Conservation (phyloP, 1,139 yeast genomes). For the Debaryomyces fabryi region DNA sequence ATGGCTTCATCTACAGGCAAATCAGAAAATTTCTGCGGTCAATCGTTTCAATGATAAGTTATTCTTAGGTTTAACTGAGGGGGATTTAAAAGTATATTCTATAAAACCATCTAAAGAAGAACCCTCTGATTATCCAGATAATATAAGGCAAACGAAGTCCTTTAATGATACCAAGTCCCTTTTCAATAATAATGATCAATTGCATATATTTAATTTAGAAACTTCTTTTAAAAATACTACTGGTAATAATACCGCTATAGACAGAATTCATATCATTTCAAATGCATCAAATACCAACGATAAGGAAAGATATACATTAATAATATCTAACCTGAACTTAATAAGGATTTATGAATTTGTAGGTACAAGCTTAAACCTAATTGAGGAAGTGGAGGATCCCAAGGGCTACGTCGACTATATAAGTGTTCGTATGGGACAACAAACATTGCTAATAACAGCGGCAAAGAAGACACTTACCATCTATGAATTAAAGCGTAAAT, state of each 20-base stretch:
- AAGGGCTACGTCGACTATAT: slow-evolving; percentile 19
- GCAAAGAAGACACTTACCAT: slow-evolving; percentile 35
- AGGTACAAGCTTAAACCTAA: slow-evolving; percentile 37
- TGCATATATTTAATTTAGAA: slow-evolving; percentile 22
- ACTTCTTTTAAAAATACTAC: slow-evolving; percentile 28
- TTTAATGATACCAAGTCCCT: slow-evolving; percentile 29
- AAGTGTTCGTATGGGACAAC: slow-evolving; percentile 22
- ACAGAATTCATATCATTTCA: slow-evolving; percentile 16
- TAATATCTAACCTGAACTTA: slow-evolving; percentile 28
- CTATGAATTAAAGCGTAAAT: slow-evolving; percentile 30
- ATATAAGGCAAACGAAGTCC: slow-evolving; percentile 22
- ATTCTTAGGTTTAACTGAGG: slow-evolving; percentile 40
- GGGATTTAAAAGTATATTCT: slow-evolving; percentile 33
- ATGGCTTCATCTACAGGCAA: slow-evolving; percentile 28
- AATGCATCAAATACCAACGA: slow-evolving; percentile 22
- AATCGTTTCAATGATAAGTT: slow-evolving; percentile 23
- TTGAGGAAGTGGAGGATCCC: slow-evolving; percentile 34
- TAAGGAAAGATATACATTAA: slow-evolving; percentile 28
- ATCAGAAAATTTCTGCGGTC: slow-evolving; percentile 29
- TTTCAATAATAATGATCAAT: slow-evolving; percentile 25
- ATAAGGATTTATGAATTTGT: slow-evolving; percentile 37
- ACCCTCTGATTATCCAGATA: background rate
- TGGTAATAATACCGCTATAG: slow-evolving; percentile 24
- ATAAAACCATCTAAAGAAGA: background rate
- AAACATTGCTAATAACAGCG: slow-evolving; percentile 31